These are phyloP conservation scores for Stagonosporopsis vannaccii DNA, from an alignment of 2,329 filamentous ascomycete species.

Conservation along the genomic window DNA sequence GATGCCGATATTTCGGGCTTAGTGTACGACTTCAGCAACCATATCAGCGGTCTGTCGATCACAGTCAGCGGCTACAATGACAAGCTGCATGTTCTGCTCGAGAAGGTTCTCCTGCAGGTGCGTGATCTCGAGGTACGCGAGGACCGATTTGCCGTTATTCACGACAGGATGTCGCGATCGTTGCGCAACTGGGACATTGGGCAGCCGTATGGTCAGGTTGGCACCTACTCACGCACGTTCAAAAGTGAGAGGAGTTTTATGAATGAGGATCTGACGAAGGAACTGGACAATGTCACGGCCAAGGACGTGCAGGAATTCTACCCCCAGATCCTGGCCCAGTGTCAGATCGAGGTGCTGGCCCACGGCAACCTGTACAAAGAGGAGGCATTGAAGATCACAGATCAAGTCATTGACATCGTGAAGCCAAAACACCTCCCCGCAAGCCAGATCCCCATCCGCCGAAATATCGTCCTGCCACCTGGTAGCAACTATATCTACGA, in stretches of 20 bases:
- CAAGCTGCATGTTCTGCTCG: constrained; percentile 87
- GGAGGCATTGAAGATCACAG: constrained; percentile 84
- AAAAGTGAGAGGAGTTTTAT: constrained; percentile 78
- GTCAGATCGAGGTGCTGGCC: constrained; percentile 85
- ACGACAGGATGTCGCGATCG: constrained; percentile 78
- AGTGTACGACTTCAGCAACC: constrained; percentile 78
- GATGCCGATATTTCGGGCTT: constrained; percentile 93
- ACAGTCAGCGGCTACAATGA: constrained; percentile 93
- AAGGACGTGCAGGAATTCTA: constrained; percentile 80
- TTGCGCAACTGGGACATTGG: constrained; percentile 89
- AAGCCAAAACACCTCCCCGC: constrained; percentile 76
- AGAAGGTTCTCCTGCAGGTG: constrained; percentile 86
- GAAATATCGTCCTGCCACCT: constrained; percentile 78
- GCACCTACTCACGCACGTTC: constrained; percentile 82
- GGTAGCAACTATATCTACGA: constrained; percentile 86
- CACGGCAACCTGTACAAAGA: constrained; percentile 96
- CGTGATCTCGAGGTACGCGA: constrained; percentile 82
- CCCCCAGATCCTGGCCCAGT: constrained; percentile 79
- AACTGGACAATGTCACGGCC: constrained; percentile 76
- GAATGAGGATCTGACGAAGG: constrained; percentile 79
- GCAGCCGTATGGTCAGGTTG: constrained; percentile 88
- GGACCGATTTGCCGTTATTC: constrained; percentile 91
- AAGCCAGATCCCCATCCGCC: constrained; percentile 79
- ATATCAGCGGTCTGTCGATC: constrained; percentile 76
- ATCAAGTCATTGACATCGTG: constrained; percentile 79